Base-by-base conservation (phyloP, 371 early-diverging fungal genomes). In the Mortierella sp. region DNA sequence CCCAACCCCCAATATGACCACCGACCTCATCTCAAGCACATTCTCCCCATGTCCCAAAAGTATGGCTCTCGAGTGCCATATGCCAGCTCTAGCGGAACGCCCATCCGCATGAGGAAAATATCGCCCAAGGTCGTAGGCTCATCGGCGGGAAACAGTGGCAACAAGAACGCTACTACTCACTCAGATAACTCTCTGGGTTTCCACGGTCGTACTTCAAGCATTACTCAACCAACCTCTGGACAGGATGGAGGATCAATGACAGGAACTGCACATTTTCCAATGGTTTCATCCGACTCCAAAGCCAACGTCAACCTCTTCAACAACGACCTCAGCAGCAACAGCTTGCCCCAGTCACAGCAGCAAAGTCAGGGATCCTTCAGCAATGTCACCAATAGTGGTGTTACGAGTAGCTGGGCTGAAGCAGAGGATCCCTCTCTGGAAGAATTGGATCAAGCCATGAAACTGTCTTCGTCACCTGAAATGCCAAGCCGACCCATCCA, bases 11-110 rank as follows among this genome's bases (percentile, higher is more conserved):
- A 75, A 8, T 70, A 78, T 55, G 81, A 84, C 58, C 73, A 57
- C 13, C 81, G 81, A 16, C 84, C 81, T 3, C 79, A 74, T 4
- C 75, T 85, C 28, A 85, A 82, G 68, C 80, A 77, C 3, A 85
- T 85, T 47, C 75, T 85, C 8, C 86, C 86, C n/a, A 82, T 82
- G 80, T 82, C 86, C 2, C 80, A 80, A 71, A 81, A 82, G 31
- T 80, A 85, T 60, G 80, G 80, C 11, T 60, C 86, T 26, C 71
- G 78, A 45, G 72, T 77, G 73, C 70, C 57, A 28, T 84, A 76
- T 54, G 63, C 57, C n/a, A 48, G 78, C 21, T 78, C 81, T 4
- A 76, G 75, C 60, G 31, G 71, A 16, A 47, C 76, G 3, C 74
- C 86, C 9, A 72, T 75, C 63, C 71, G 82, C 47, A 75, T 85